Percentiles rank a stretch among this genome's conserved stretches.
Evolutionary conservation across 148 eudicot genomes (phyloP).

Genomic region (Rhododendron molle): DNA sequence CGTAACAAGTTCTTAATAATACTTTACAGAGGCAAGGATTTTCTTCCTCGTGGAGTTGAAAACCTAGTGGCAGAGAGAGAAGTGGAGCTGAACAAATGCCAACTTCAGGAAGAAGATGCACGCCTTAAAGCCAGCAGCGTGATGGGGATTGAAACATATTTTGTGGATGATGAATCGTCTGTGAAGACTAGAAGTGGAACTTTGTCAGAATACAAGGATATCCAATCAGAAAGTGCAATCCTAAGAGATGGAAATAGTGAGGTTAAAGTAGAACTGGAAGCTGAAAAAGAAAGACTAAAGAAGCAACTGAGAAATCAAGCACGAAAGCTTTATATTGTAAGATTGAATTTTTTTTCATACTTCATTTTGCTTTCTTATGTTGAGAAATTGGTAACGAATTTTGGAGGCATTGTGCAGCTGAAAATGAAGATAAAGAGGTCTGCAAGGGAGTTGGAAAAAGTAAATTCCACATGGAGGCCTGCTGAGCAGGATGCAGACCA

Average conservation of each 20-base stretch:
- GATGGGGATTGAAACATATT: conserved; percentile 29
- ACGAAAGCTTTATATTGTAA: conserved; percentile 61
- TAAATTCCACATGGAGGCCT: conserved; percentile 52
- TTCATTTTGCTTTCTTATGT: conserved; percentile 8
- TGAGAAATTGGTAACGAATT: background rate
- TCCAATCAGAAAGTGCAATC: conserved; percentile 36
- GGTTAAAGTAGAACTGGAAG: conserved; percentile 46
- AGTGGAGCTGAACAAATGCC: conserved; percentile 54
- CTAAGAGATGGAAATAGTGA: conserved; percentile 18
- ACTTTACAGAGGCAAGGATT: conserved; percentile 92
- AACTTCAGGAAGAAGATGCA: conserved; percentile 77
- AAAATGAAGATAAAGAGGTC: conserved; percentile 61
- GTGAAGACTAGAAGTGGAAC: conserved; percentile 40
- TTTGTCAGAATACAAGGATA: conserved; percentile 57
- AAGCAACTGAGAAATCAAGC: conserved; percentile 63
- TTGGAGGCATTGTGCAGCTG: conserved; percentile 47
- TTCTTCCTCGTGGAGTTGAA: conserved; percentile 59
- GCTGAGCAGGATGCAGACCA: conserved; percentile 59
- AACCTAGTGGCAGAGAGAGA: conserved; percentile 58
- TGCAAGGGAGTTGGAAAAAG: conserved; percentile 34
- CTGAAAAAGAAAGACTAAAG: conserved; percentile 54
- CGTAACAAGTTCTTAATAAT: conserved; percentile 92
- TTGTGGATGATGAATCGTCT: conserved; percentile 24
- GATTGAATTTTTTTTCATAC: conserved; percentile 15
- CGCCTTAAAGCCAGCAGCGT: conserved; percentile 35